Evolutionary conservation across 1,139 yeast genomes (phyloP).

Genomic region (Groenewaldozyma auringiensis): DNA sequence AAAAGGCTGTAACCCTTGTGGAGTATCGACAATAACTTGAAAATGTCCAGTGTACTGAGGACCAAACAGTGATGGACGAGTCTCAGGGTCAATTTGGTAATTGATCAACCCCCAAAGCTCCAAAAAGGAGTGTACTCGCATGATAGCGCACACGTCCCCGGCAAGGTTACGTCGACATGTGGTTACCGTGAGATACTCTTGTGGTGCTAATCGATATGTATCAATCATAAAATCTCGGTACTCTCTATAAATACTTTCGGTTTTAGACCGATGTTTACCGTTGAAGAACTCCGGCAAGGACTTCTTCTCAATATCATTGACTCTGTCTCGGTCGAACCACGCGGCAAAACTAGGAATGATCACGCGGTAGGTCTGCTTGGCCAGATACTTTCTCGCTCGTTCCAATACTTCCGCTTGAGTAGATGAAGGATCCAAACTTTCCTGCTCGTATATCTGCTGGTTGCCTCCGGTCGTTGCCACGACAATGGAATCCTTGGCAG

Average conservation of each 20-base stretch:
- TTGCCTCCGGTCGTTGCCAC: constrained; percentile 3
- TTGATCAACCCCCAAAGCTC: constrained; percentile 96
- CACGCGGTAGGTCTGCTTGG: constrained; percentile 69
- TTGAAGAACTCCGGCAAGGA: constrained; percentile 90
- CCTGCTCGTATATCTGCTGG: constrained; percentile 2
- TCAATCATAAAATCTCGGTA: constrained; percentile 93
- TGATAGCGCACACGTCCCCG: constrained; percentile 91
- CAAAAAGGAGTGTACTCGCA: constrained; percentile 82
- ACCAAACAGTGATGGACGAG: constrained; percentile 61
- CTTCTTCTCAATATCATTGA: constrained; percentile 58
- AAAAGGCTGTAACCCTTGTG: constrained; percentile 90
- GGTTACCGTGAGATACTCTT: constrained; percentile 85
- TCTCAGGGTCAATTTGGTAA: constrained; percentile 78
- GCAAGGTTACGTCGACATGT: constrained; percentile 91
- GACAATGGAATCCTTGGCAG: background rate
- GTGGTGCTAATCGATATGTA: constrained; percentile 85
- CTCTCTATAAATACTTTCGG: constrained; percentile 78
- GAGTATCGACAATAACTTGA: constrained; percentile 63
- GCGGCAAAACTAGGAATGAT: constrained; percentile 89
- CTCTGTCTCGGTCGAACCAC: constrained; percentile 75
- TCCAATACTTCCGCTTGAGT: constrained; percentile 3
- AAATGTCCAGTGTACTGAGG: constrained; percentile 57
- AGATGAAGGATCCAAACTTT: constrained; percentile 7
- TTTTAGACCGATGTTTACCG: constrained; percentile 66
- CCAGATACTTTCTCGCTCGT: constrained; percentile 5